A percentile compares a stretch with the other conserved stretches of the same genome.
Evolutionary conservation across 2,329 filamentous ascomycete species (phyloP).

Genomic region (Cadophora malorum): DNA sequence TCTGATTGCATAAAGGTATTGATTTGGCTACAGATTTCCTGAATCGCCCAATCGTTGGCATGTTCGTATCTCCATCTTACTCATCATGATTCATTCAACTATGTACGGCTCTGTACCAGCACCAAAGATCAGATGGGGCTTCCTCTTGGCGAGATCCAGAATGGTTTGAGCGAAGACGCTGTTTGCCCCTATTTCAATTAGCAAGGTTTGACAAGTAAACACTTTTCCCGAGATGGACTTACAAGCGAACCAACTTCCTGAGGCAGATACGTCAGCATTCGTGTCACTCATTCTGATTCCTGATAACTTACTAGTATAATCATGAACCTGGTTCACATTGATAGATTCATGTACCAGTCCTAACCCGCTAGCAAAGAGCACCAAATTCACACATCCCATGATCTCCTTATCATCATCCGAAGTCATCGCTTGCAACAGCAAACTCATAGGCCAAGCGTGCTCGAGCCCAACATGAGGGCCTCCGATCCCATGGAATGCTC

Average conservation of each 20-base stretch:
- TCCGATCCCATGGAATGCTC: constrained; percentile 84
- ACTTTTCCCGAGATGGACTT: constrained; percentile 37
- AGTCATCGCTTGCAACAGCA: constrained; percentile 91
- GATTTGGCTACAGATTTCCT: background rate
- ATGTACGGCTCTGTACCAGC: constrained; percentile 64
- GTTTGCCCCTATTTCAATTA: constrained; percentile 71
- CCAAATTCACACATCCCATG: constrained; percentile 69
- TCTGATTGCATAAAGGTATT: background rate
- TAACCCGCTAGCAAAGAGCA: constrained; percentile 76
- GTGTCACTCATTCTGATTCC: background rate
- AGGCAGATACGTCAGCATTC: constrained; percentile 14
- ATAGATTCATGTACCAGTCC: constrained; percentile 93
- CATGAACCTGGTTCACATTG: constrained; percentile 71
- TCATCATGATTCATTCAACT: constrained; percentile 37
- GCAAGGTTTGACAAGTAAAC: background rate
- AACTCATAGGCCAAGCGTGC: constrained; percentile 96
- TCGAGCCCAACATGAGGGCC: constrained; percentile 83
- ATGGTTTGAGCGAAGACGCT: constrained; percentile 95
- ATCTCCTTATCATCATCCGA: constrained; percentile 86
- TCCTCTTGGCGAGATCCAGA: constrained; percentile 84
- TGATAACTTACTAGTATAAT: constrained; percentile 70
- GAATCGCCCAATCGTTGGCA: background rate
- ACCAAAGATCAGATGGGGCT: constrained; percentile 86
- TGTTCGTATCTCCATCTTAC: background rate
- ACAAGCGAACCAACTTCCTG: constrained; percentile 88